phyloP scores from a whole-genome alignment of 768 basidiomycete species.

The Boletales sp. region DNA sequence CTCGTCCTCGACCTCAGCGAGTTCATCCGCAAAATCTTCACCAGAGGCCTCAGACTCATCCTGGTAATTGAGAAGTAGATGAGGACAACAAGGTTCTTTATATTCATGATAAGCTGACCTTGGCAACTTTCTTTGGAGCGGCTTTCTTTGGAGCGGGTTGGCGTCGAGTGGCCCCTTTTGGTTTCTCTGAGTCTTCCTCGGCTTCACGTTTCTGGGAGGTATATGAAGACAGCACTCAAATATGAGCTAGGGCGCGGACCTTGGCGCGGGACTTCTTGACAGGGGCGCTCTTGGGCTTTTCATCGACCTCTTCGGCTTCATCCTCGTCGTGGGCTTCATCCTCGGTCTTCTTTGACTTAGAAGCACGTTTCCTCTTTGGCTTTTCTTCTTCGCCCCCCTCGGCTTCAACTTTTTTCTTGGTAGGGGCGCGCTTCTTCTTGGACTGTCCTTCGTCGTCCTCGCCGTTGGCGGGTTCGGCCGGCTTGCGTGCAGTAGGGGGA shows the following conservation, averaged over 20 bases:
- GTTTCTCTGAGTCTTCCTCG: conserved; percentile 38
- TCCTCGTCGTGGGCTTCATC: conserved; percentile 35
- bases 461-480: conserved; percentile 43
- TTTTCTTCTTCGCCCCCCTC: conserved; percentile 35
- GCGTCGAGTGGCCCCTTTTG: conserved; percentile 47
- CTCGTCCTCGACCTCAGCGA: conserved; percentile 45
- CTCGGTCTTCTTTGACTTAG: conserved; percentile 31
- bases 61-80: conserved; percentile 7
- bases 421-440: conserved; percentile 44
- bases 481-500: conserved; percentile 66
- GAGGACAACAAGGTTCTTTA: background rate
- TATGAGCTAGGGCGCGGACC: conserved; percentile 21
- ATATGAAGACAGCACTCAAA: conserved; percentile 13
- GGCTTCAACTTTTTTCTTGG: conserved; percentile 35
- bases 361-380: conserved; percentile 33
- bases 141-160: conserved; percentile 47
- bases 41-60: conserved; percentile 39
- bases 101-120: conserved; percentile 22
- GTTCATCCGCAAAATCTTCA: conserved; percentile 45
- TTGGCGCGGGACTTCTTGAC: conserved; percentile 36
- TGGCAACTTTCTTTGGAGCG: conserved; percentile 42
- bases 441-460: conserved; percentile 53
- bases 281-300: conserved; percentile 30
- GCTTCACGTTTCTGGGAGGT: conserved; percentile 27
- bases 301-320: conserved; percentile 25